A percentile compares a stretch with the other conserved stretches of the same genome.
phyloP scores from a whole-genome alignment of 768 basidiomycete species.

The Lentinula edodes region DNA sequence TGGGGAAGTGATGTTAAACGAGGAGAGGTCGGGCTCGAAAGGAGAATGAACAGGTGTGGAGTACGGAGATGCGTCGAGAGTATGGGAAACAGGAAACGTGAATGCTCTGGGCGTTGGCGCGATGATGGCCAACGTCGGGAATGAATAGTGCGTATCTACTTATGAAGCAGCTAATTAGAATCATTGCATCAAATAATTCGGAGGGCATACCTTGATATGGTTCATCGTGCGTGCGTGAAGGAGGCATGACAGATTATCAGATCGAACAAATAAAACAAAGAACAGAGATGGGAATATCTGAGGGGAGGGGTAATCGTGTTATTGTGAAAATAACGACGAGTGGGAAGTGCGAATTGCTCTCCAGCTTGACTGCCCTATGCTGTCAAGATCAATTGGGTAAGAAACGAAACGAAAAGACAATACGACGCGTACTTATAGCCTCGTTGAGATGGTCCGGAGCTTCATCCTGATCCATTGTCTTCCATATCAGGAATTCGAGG shows the following conservation, averaged over 20 bases:
- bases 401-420: conserved; percentile 3
- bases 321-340: neutral
- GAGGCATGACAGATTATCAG: neutral
- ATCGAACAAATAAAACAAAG: neutral
- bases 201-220: neutral
- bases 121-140: conserved; percentile 34
- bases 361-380: neutral
- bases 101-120: conserved; percentile 69
- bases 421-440: neutral
- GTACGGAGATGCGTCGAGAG: conserved; percentile 60
- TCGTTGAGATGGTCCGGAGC: neutral
- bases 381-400: neutral
- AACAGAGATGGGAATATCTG: neutral
- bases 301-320: neutral
- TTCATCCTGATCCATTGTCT: neutral
- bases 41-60: conserved; percentile 60
- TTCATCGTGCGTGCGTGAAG: neutral
- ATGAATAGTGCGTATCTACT: neutral
- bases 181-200: neutral
- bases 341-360: neutral
- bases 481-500: neutral
- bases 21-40: conserved; percentile 64
- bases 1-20: conserved; percentile 33
- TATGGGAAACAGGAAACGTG: conserved; percentile 56
- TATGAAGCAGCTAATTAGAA: neutral